A percentile compares a stretch with the other conserved stretches of the same genome.
phyloP scores from a whole-genome alignment of 441 rosid species.

The Adansonia grandidieri region DNA sequence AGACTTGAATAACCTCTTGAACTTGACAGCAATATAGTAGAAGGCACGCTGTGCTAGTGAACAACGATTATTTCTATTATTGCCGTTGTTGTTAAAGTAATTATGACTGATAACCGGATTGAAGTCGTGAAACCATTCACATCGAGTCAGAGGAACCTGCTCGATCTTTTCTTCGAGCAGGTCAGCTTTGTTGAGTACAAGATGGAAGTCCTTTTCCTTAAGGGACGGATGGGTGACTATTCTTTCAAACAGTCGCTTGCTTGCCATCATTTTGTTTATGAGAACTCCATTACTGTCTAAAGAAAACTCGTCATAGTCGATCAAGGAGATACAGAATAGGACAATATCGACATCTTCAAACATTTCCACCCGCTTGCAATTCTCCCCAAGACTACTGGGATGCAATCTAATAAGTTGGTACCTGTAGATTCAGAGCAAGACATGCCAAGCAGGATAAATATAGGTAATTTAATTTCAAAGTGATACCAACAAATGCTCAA shows the following conservation, averaged over 20 bases:
- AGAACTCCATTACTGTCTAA: conserved; percentile 46
- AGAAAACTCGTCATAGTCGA: conserved; percentile 49
- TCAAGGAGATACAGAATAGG: conserved; percentile 57
- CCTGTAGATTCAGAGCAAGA: conserved; percentile 39
- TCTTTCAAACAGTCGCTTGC: conserved; percentile 53
- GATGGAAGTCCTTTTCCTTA: conserved; percentile 52
- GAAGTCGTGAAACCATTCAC: conserved; percentile 69
- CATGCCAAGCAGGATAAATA: background rate
- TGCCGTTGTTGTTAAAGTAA: conserved; percentile 27
- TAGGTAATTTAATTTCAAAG: background rate
- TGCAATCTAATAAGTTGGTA: conserved; percentile 65
- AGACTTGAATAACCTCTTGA: conserved; percentile 51
- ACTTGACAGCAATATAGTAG: conserved; percentile 57
- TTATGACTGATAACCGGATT: conserved; percentile 57
- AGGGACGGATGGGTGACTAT: conserved; percentile 53
- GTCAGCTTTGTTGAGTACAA: conserved; percentile 63
- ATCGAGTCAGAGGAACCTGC: conserved; percentile 45
- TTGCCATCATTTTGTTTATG: conserved; percentile 65
- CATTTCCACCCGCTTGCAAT: conserved; percentile 66
- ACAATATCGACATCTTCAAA: conserved; percentile 63
- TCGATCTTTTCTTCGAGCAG: conserved; percentile 60
- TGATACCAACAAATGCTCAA: background rate
- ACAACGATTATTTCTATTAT: conserved; percentile 32
- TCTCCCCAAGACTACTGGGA: conserved; percentile 59
- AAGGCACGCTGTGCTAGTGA: conserved; percentile 58